Evolutionary conservation across 2,329 filamentous ascomycete genomes (phyloP).

Genomic region (Penicillium sclerotigenum): DNA sequence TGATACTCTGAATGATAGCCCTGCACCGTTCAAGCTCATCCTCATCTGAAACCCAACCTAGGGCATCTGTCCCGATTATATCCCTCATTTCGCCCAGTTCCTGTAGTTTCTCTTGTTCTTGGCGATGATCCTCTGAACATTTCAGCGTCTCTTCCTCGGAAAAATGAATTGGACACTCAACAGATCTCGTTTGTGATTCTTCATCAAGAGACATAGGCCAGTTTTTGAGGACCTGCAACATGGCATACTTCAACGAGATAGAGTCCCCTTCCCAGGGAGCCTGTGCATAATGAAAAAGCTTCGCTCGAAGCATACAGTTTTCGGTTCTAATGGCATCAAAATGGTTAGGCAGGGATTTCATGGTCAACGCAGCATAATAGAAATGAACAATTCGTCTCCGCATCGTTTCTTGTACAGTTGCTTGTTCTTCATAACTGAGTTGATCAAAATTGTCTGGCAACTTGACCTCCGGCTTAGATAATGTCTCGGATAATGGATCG

Average conservation of each 20-base stretch:
- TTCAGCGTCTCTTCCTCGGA: conserved; percentile 19
- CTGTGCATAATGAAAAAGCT: conserved; percentile 23
- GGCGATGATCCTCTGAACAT: conserved; percentile 8
- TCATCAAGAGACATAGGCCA: conserved; percentile 23
- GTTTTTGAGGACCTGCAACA: conserved; percentile 21
- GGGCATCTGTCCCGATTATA: conserved; percentile 23
- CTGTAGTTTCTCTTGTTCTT: conserved; percentile 21
- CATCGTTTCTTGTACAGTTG: conserved; percentile 18
- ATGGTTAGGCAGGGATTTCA: conserved; percentile 22
- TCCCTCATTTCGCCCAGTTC: conserved; percentile 24
- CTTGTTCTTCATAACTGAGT: conserved; percentile 23
- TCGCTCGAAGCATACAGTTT: conserved; percentile 22
- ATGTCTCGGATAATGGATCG: conserved; percentile 26
- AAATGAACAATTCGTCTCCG: conserved; percentile 25
- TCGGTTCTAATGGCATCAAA: conserved; percentile 22
- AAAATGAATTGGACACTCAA: conserved; percentile 22
- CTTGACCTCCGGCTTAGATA: conserved; percentile 24
- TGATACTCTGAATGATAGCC: conserved; percentile 19
- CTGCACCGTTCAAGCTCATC: conserved; percentile 21
- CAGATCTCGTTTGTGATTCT: not conserved
- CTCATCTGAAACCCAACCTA: conserved; percentile 29
- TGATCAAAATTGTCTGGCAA: conserved; percentile 23
- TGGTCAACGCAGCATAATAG: conserved; percentile 25
- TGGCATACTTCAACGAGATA: conserved; percentile 22
- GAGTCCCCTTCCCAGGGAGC: conserved; percentile 33